Conservation (phyloP, 1,284 basidiomycete genomes). For the Ceratobasidium sp. region DNA sequence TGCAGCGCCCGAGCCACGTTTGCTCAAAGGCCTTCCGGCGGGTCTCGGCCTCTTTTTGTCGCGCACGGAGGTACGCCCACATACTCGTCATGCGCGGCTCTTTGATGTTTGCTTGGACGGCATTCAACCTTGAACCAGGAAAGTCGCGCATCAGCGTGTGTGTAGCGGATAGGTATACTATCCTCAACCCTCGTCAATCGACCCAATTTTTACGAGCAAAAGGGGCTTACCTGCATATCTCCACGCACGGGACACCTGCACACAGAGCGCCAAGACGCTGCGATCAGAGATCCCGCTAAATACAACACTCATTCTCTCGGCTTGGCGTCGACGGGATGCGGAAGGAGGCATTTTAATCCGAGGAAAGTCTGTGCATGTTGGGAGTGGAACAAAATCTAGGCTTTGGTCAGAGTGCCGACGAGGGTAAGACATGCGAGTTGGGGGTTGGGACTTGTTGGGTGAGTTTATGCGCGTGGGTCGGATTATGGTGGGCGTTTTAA, state of each 20-base stretch:
- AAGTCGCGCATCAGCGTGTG: conserved; percentile 24
- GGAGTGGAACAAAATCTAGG: conserved; percentile 4
- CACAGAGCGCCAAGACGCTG: conserved; percentile 4
- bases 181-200: not conserved
- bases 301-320: conserved; percentile 30
- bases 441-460: no score
- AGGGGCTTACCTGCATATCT: conserved; percentile 31
- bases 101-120: not conserved
- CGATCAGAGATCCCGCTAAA: conserved; percentile 23
- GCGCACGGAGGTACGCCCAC: conserved; percentile 30
- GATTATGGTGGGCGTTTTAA: conserved; percentile 12
- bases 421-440: no score
- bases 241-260: conserved; percentile 21
- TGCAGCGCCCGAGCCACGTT: conserved; percentile 16
- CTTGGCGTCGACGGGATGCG: conserved; percentile 18
- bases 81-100: conserved; percentile 29
- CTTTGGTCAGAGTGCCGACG: not conserved
- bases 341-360: conserved; percentile 18
- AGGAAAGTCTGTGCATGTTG: not conserved
- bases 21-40: conserved; percentile 5
- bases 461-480: not conserved
- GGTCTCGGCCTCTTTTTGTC: not conserved
- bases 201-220: not conserved
- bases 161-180: conserved; percentile 29
- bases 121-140: not conserved